Base-by-base conservation (phyloP, 495 filamentous ascomycete species). In the Penicillium samsonianum region DNA sequence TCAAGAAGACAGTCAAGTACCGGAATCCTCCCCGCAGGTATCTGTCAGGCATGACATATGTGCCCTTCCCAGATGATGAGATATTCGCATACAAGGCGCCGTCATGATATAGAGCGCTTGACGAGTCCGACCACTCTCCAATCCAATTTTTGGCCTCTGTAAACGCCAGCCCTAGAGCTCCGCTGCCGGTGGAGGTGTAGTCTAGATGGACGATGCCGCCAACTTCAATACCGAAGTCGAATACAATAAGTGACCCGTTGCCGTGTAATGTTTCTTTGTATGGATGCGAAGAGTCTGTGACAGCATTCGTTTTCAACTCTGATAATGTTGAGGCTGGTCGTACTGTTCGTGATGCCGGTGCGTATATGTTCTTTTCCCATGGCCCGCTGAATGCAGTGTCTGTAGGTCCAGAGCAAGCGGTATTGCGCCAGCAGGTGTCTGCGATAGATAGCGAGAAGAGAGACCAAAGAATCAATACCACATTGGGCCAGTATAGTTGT, bases 111-210 rank as follows among this genome's bases (percentile, higher is more conserved):
- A 70, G 67, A 12, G 82, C 82, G 63, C 82, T 85, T 14, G 81
- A 84, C 0, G 77, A 78, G 61, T 88, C 84, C 1, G 82, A 86
- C 68, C 71, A 75, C 60, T 82, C 75, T 44, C 84, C 84, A 58
- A 86, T 82, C 76, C 78, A 87, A 50, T 85, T 80, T 58, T 82
- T 85, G 2, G 80, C 80, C 68, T 87, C 85, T 4, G 81, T 79
- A 62, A 87, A 87, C 5, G 84, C 84, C 12, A 88, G 67, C 0
- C 84, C 83, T 8, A 88, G 62, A 1, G 74, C 64, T 4, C 81
- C 83, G 7, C 63, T 63, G 5, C 74, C 77, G 5, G 71, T 73
- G 2, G 79, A 65, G 12, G 72, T 68, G 50, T 80, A 85, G 7
- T 76, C 60, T 17, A 85, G 58, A 10, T 78, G 78, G 17, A 83